Evolutionary conservation across 2,329 filamentous ascomycete species (phyloP), one percentile per base, ranked within the genome.

Genomic region (Byssoonygena ceratinophila): DNA sequence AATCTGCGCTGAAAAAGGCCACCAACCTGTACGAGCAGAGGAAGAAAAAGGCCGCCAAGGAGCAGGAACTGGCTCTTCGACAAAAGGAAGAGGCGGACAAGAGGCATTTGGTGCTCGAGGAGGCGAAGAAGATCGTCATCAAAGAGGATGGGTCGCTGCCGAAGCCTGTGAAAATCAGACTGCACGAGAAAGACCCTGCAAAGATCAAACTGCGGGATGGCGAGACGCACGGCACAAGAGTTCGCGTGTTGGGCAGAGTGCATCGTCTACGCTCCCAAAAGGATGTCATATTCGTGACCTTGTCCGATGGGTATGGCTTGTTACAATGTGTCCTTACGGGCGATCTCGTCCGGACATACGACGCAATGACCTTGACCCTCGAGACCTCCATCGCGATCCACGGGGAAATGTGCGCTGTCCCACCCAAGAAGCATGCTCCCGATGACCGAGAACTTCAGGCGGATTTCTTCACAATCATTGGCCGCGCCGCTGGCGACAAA

Each of bases 281-380:
- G 71, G 83, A 87, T 64, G 80, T 87, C 58, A 83, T 88, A 52
- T 96, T 95, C 71, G 76, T 95, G 64, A 91, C 84, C n/a, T 74
- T 95, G 58, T 77, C 83, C 57, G 87, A 94, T 65, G 90, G 90
- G 54, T 87, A 90, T 63, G 87, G 85, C 51, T 83, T 83, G 64
- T 76, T 97, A 67, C 89, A 95, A 74, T 90, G 87, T 64, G 78
- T 95, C 57, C 74, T 96, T 59, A 79, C 81, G 2, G 89, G 89
- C 53, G 78, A 88, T 57, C 77, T 97, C 61, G 84, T 87, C 59
- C 89, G 88, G 76, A 91, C 87, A n/a, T 94, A 94, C 74, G 88
- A 94, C 64, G 86, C 87, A 57, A 75, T 94, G 61, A 89, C 85
- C 22, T 79, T 96, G 60, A 87, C 87, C 29, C 82, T 85, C 57